Conservation (phyloP, 2,329 filamentous ascomycete genomes). For the Aspergillus pseudonomiae region DNA sequence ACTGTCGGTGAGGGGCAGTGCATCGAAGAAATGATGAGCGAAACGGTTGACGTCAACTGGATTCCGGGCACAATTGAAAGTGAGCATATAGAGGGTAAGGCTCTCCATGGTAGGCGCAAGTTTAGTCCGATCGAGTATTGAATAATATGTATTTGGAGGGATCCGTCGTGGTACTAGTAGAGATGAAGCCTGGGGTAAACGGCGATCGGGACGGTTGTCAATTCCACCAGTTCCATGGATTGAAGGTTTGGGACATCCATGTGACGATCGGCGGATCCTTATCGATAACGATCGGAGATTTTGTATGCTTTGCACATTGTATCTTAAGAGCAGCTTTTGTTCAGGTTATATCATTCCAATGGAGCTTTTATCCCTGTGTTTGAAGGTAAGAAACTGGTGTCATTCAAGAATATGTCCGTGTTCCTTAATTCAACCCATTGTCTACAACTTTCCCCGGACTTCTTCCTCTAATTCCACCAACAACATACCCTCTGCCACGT, state of each 20-base stretch:
- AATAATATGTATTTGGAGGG: neutral
- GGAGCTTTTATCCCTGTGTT: neutral
- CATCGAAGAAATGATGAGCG: slow-evolving; percentile 68
- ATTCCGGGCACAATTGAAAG: slow-evolving; percentile 84
- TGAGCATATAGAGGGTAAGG: slow-evolving; percentile 76
- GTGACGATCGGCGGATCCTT: slow-evolving; percentile 9
- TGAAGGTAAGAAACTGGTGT: neutral
- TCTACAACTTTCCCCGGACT: slow-evolving; percentile 35
- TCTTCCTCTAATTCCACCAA: slow-evolving; percentile 51
- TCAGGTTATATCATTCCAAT: neutral
- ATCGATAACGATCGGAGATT: slow-evolving; percentile 2
- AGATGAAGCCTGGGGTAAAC: neutral
- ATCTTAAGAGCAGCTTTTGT: too few relatives aligned
- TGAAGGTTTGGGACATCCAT: neutral
- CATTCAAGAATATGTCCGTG: neutral
- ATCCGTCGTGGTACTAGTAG: neutral
- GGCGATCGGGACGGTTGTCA: neutral
- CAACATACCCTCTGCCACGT: slow-evolving; percentile 60
- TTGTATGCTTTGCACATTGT: too few relatives aligned
- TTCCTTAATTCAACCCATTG: neutral
- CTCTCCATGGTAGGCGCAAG: slow-evolving; percentile 42
- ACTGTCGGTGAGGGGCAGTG: slow-evolving; percentile 52
- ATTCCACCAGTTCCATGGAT: neutral
- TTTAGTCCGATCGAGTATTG: too few relatives aligned
- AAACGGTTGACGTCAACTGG: slow-evolving; percentile 71